Percentiles rank a stretch among this genome's conserved stretches.
These are phyloP conservation scores for Aureobasidium mangrovei DNA, from an alignment of 2,329 filamentous ascomycete species.

Conservation along the genomic window DNA sequence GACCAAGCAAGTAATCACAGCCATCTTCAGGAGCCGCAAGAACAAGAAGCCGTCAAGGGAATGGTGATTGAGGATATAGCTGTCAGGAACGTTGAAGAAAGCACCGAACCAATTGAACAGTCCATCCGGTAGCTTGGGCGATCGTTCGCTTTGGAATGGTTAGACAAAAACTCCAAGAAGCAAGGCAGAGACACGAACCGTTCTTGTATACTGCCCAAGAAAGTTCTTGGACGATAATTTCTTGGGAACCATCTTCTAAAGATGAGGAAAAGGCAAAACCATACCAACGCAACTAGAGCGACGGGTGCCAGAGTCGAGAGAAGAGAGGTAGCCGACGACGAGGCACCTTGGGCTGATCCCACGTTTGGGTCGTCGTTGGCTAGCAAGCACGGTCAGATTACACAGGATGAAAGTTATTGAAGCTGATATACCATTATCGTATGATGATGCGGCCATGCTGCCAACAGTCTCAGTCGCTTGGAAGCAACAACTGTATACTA, in stretches of 20 bases:
- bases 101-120: constrained; percentile 36
- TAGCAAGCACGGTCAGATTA: too few species aligned
- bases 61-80: constrained; percentile 78
- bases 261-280: constrained; percentile 31
- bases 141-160: constrained; percentile 27
- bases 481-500: neutral
- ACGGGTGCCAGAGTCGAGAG: constrained; percentile 30
- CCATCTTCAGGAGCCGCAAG: constrained; percentile 75
- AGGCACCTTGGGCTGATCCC: neutral
- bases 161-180: neutral
- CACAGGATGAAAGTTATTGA: too few species aligned
- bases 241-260: constrained; percentile 36
- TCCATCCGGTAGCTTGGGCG: constrained; percentile 29
- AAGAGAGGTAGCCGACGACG: constrained; percentile 26
- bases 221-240: constrained; percentile 38
- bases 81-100: constrained; percentile 54
- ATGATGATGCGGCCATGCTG: constrained; percentile 2
- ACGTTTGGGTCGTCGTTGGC: constrained; percentile 22
- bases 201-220: constrained; percentile 34
- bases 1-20: constrained; percentile 69
- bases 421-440: too few species aligned
- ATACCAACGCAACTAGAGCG: constrained; percentile 27
- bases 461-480: neutral
- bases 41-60: constrained; percentile 89
- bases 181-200: constrained; percentile 20